Evolutionary conservation across 192 early-diverging fungal genomes (phyloP).

Genomic region (Allomyces macrogynus): DNA sequence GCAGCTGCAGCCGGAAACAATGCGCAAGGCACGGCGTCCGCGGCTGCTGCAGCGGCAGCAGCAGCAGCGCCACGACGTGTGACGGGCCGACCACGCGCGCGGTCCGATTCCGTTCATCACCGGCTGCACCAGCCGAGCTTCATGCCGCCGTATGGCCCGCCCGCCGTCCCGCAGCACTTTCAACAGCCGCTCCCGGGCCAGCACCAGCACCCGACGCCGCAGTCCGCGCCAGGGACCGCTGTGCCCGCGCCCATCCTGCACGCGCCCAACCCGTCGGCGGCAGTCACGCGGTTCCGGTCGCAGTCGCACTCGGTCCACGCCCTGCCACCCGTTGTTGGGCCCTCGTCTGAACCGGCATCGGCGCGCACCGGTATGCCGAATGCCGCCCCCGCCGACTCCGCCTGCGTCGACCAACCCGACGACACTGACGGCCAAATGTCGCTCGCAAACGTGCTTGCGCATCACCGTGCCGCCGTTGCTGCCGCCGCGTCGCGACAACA

Average conservation of each 20-base stretch:
- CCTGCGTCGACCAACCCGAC: neutral
- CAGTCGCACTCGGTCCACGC: neutral
- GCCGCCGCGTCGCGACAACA: neutral
- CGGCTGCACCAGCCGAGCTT: neutral
- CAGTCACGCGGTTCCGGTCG: neutral
- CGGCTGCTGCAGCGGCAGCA: neutral
- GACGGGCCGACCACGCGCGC: neutral
- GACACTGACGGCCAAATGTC: neutral
- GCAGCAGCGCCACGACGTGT: neutral
- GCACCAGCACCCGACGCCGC: neutral
- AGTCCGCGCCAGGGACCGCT: neutral
- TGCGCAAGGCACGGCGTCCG: neutral
- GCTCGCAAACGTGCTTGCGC: neutral
- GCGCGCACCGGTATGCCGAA: neutral
- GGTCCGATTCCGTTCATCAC: neutral
- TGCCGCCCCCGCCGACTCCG: neutral
- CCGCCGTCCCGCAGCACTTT: neutral
- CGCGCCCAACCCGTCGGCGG: neutral
- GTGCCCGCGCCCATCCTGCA: neutral
- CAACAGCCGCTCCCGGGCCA: neutral
- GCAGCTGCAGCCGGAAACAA: neutral
- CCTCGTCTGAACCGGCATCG: neutral
- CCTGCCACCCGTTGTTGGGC: neutral
- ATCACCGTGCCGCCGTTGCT: neutral
- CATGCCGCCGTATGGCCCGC: neutral